Evolutionary conservation across 176 grass and related monocot species (phyloP).

Genomic region (Microstegium vimineum): DNA sequence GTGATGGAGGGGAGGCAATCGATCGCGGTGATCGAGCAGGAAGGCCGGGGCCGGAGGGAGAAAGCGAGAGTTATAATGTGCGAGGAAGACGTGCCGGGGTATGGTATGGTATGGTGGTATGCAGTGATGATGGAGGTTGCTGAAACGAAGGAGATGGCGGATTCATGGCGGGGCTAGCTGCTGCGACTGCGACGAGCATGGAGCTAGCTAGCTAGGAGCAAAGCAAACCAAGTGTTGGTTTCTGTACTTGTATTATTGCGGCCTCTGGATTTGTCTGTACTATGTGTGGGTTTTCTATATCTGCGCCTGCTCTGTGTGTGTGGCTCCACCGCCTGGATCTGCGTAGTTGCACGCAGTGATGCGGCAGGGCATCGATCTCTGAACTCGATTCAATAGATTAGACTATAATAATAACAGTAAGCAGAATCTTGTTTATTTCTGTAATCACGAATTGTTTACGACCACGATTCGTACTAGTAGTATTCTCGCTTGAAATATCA

Average conservation of each 20-base stretch:
- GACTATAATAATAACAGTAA: not conserved
- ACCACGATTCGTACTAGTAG: not conserved
- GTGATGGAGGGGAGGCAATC: not conserved
- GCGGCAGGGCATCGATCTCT: constrained; percentile 23
- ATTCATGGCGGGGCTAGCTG: not conserved
- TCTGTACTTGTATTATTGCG: constrained; percentile 23
- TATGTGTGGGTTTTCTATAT: constrained; percentile 5
- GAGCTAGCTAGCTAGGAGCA: too few relatives aligned
- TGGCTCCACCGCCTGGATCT: constrained; percentile 28
- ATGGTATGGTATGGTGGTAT: constrained; percentile 12
- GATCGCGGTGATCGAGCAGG: not conserved
- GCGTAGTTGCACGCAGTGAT: not conserved
- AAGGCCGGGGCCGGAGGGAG: not conserved
- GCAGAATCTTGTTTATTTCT: not conserved
- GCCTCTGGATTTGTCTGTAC: constrained; percentile 35
- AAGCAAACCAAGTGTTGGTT: not conserved
- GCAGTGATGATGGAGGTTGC: too few relatives aligned
- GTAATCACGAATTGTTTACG: not conserved
- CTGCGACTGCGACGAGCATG: not conserved
- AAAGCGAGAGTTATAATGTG: constrained; percentile 34
- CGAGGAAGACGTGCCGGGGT: constrained; percentile 17
- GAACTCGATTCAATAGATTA: not conserved
- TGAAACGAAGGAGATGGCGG: not conserved
- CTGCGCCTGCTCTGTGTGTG: constrained; percentile 13
- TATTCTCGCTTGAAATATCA: not conserved